Evolutionary conservation across 75 land plant genomes (phyloP), one percentile per base, ranked within the genome.

Genomic region (Selaginella tamariscina): DNA sequence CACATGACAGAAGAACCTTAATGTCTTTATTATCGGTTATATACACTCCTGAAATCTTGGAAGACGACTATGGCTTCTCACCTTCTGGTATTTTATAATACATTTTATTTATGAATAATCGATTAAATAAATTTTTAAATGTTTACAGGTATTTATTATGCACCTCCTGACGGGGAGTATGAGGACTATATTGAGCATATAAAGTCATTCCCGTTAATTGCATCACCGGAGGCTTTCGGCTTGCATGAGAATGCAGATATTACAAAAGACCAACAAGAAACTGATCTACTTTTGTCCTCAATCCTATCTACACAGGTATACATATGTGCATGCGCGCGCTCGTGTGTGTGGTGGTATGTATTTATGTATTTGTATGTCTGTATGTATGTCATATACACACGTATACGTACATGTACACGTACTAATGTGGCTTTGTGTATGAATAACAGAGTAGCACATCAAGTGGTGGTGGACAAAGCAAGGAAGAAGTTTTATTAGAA

Each of bases 161-260:
- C 69, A 31, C 79, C 79, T 1, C 55, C 71, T 44, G 79, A 77
- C 69, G 59, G 75, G 28, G 54, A 64, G 5, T 69, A 73, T 54
- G 56, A 63, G 8, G 71, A 77, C 1, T 77, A 74, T 65, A 72
- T 77, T 32, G 79, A 77, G 26, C 75, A 73, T 54, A 69, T 77
- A 32, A 72, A 74, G 32, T 32, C 13, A 23, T 73, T 77, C 33
- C 79, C 79, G 0, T 33, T 77, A 30, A 68, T 73, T 5, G 71
- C 79, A n/a, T 65, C 63, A 23, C 79, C 79, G 1, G 79, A 77
- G 32, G 79, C 68, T 0, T 73, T 77, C 56, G 79, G 79, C 2
- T 56, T 77, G 54, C 79, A 77, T 1, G 75, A 77, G 24, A 77
- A 77, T 39, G 79, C 79, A 2, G 69, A 77, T 55, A 77, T 77